Conservation (phyloP, 2,329 filamentous ascomycete genomes). For the Alternaria panax region DNA sequence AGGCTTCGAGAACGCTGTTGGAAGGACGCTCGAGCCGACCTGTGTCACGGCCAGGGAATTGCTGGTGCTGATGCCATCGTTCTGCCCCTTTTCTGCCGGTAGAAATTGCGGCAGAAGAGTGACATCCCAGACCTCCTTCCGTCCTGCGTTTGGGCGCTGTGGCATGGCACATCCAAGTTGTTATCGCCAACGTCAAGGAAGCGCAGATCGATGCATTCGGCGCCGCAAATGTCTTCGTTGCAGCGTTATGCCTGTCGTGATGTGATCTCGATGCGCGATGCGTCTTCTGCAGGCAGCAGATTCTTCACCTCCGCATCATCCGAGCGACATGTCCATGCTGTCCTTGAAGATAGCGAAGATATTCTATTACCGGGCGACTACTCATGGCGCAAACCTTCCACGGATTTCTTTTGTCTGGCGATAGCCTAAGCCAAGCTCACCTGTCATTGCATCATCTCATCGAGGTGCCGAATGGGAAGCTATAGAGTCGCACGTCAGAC, state of each 20-base stretch:
- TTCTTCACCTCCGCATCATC: conserved; percentile 24
- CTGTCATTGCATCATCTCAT: conserved; percentile 24
- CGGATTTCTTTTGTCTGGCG: conserved; percentile 12
- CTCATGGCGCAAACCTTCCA: conserved; percentile 2
- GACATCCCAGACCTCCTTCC: conserved; percentile 24
- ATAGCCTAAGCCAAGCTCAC: conserved; percentile 29
- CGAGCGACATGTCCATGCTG: conserved; percentile 22
- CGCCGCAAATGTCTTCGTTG: conserved; percentile 14
- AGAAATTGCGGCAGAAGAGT: conserved; percentile 29
- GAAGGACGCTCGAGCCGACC: conserved; percentile 42
- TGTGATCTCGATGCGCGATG: conserved; percentile 12
- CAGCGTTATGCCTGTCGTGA: conserved; percentile 16
- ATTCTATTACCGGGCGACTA: conserved; percentile 3
- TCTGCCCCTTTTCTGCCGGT: conserved; percentile 28
- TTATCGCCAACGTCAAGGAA: conserved; percentile 16
- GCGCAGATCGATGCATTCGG: conserved; percentile 11
- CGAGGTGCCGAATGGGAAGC: conserved; percentile 32
- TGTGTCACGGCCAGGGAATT: conserved; percentile 10
- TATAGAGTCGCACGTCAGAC: conserved; percentile 23
- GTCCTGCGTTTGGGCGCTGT: conserved; percentile 16
- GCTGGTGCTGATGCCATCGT: conserved; percentile 7
- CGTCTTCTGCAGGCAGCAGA: conserved; percentile 17
- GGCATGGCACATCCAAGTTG: conserved; percentile 17
- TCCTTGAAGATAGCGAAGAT: conserved; percentile 23
- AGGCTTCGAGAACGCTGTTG: conserved; percentile 35